A percentile compares a stretch with the other conserved stretches of the same genome.
These are phyloP conservation scores for Tillandsia fasciculata DNA, from an alignment of 176 grass and related monocot genomes.

Conservation along the genomic window DNA sequence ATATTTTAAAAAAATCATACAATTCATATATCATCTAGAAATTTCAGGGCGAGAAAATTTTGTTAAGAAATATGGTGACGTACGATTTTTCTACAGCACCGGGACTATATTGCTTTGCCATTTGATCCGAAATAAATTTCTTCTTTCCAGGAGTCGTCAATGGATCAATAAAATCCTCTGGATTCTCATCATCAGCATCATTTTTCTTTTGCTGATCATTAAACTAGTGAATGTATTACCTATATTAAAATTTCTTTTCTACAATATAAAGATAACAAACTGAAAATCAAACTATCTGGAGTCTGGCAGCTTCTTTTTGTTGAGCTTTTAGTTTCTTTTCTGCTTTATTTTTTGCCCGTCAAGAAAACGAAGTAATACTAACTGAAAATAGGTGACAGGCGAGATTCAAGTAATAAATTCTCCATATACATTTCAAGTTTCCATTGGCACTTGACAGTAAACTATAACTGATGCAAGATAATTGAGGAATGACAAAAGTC, in stretches of 20 bases:
- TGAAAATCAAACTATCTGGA: slow-evolving; percentile 22
- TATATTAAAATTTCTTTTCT: background rate
- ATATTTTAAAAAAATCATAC: background rate
- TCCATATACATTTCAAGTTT: no score
- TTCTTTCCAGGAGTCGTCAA: slow-evolving; percentile 41
- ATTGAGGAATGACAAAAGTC: no score
- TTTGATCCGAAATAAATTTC: slow-evolving; percentile 45
- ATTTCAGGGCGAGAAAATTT: background rate
- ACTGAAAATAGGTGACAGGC: no score
- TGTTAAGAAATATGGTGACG: background rate
- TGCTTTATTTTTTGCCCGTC: slow-evolving; percentile 55
- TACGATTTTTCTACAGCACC: slow-evolving; percentile 60
- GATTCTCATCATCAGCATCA: slow-evolving; percentile 29
- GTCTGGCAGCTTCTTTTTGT: slow-evolving; percentile 39
- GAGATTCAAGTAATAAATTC: no score
- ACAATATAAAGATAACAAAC: background rate
- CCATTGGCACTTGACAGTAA: no score
- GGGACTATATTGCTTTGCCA: slow-evolving; percentile 73
- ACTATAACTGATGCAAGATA: no score
- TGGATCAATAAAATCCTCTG: slow-evolving; percentile 48
- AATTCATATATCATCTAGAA: slow-evolving; percentile 5
- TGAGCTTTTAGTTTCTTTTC: slow-evolving; percentile 52
- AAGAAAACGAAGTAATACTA: slow-evolving; percentile 9
- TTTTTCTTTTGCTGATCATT: slow-evolving; percentile 33
- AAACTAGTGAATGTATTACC: background rate